Percentiles rank a stretch among this genome's conserved stretches.
phyloP scores from a whole-genome alignment of 495 filamentous ascomycete genomes.

The Aspergillus avenaceus region DNA sequence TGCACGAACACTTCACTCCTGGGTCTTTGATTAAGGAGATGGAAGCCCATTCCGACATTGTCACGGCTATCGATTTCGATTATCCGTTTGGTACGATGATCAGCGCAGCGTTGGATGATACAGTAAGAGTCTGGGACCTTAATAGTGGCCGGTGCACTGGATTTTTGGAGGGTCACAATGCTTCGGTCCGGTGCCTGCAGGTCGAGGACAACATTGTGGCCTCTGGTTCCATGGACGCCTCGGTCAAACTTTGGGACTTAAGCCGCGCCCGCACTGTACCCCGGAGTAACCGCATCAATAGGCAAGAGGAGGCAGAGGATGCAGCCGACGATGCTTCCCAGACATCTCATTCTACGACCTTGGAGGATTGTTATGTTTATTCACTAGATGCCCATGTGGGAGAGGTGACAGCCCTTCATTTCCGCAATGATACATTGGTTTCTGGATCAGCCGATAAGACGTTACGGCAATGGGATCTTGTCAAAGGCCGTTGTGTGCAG shows the following conservation, averaged over 20 bases:
- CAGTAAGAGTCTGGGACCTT: conserved; percentile 96
- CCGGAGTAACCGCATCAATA: conserved; percentile 60
- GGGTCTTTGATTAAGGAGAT: conserved; percentile 86
- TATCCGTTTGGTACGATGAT: conserved; percentile 94
- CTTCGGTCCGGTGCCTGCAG: conserved; percentile 88
- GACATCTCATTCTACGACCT: conserved; percentile 61
- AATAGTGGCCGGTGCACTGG: conserved; percentile 89
- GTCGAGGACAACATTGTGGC: conserved; percentile 94
- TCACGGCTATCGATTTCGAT: conserved; percentile 93
- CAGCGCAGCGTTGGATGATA: conserved; percentile 92
- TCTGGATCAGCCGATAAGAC: conserved; percentile 98
- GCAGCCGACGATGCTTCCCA: conserved; percentile 50
- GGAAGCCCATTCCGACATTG: conserved; percentile 80
- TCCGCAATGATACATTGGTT: conserved; percentile 80
- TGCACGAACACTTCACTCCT: conserved; percentile 93
- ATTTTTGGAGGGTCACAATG: conserved; percentile 86
- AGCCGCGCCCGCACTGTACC: conserved; percentile 57
- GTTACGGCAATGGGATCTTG: conserved; percentile 93
- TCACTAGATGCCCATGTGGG: conserved; percentile 86
- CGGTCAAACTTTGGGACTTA: conserved; percentile 92
- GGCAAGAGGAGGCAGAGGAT: conserved; percentile 57
- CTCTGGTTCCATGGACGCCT: conserved; percentile 93
- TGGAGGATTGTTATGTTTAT: conserved; percentile 84
- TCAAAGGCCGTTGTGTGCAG: conserved; percentile 92
- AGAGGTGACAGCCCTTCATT: conserved; percentile 91